Evolutionary conservation across 257 asterid species (phyloP), one percentile per base, ranked within the genome.

Genomic region (Penstemon davidsonii): DNA sequence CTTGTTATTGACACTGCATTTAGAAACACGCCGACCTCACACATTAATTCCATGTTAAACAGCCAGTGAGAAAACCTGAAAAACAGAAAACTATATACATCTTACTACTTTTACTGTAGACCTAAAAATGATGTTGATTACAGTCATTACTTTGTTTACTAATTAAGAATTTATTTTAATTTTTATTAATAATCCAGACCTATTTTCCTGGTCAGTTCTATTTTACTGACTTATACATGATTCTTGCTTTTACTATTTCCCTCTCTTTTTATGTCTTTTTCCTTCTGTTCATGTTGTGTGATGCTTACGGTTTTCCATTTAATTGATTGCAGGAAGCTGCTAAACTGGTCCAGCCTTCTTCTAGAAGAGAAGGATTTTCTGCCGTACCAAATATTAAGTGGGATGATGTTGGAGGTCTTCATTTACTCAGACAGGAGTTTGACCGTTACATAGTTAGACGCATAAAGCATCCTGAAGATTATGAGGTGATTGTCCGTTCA

Each of bases 351-450:
- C 97, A 89, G 78, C 90, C 96, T 56, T 92, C 98, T 70, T 83
- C 90, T 40, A 82, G 83, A 73, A 85, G 95, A 78, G 97, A 92
- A 81, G 98, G 98, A 40, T 90, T 92, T 83, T 92, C 98, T 54
- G 76, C 83, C 43, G 72, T 90, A 67, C 98, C 98, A 36, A 87
- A 77, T 77, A 93, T 85, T 39, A 92, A 83, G 64, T 92, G 98
- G 98, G 94, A 86, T 72, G 93, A 88, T 71, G 96, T 92, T 44
- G 98, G 98, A 64, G 98, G 98, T 51, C 93, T 92, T 62, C 80
- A 77, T 67, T 68, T 51, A 19, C 71, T 92, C n/a, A 81, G 93
- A 64, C 56, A 74, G 60, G 91, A 88, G 81, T 88, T 90, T 76
- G 82, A 81, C 65, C 85, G 87, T 19, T 78, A 78, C 63, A 81